A percentile compares a stretch with the other conserved stretches of the same genome.
Conservation (phyloP, 73 alveolate species). For the Uronychia setigera region DNA sequence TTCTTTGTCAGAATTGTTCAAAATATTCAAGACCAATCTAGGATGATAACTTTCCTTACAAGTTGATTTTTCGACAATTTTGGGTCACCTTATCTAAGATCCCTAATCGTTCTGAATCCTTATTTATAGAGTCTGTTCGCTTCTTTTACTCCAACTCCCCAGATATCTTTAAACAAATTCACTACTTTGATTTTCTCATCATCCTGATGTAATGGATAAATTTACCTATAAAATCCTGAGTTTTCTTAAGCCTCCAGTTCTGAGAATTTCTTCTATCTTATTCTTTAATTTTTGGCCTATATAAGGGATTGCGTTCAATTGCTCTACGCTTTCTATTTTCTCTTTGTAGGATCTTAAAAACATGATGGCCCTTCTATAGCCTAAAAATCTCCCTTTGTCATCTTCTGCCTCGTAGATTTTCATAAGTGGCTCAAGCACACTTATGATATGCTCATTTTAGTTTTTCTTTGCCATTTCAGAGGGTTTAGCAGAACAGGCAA, state of each 20-base stretch:
- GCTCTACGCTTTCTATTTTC: conserved; percentile 63
- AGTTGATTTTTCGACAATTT: conserved; percentile 68
- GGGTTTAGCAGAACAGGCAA: conserved; percentile 45
- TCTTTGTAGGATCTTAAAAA: conserved; percentile 52
- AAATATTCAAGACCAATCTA: no score
- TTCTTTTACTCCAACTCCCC: conserved; percentile 96
- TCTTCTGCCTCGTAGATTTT: conserved; percentile 62
- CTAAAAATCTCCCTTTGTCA: conserved; percentile 79
- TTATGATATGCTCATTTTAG: background rate
- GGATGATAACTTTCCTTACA: background rate
- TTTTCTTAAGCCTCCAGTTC: conserved; percentile 87
- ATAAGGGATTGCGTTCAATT: conserved; percentile 57
- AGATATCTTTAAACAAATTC: conserved; percentile 77
- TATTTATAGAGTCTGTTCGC: conserved; percentile 86
- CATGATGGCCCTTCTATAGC: conserved; percentile 76
- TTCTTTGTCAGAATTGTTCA: no score
- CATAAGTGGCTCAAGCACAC: conserved; percentile 54
- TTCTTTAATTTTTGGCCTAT: conserved; percentile 90
- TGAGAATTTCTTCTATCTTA: conserved; percentile 89
- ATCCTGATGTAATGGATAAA: conserved; percentile 16
- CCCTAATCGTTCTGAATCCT: conserved; percentile 84
- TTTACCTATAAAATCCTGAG: conserved; percentile 57
- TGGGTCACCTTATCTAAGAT: conserved; percentile 74
- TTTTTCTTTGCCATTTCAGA: background rate
- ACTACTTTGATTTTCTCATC: conserved; percentile 80